These are phyloP conservation scores for Raddia distichophylla DNA, from an alignment of 176 grass and related monocot species.

Conservation along the genomic window DNA sequence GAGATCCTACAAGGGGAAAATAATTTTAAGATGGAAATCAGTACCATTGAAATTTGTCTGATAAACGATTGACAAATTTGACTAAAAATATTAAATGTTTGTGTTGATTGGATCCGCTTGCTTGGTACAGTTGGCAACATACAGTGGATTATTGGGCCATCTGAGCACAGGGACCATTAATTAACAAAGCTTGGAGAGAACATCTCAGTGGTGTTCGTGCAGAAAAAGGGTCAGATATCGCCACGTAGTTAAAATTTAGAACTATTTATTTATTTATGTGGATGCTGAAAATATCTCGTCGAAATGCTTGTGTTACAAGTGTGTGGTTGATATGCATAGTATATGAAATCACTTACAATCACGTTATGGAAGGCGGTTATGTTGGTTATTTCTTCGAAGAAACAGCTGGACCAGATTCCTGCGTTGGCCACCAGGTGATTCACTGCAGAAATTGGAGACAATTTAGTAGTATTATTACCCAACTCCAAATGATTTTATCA, in stretches of 20 bases:
- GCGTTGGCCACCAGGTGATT: conserved; percentile 92
- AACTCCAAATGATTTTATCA: neutral
- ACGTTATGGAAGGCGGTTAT: conserved; percentile 77
- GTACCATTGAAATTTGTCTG: neutral
- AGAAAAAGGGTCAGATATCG: neutral
- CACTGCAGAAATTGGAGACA: conserved; percentile 44
- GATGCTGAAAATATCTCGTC: neutral
- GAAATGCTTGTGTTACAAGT: neutral
- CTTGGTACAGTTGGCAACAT: neutral
- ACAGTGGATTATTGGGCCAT: neutral
- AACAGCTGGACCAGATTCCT: conserved; percentile 78
- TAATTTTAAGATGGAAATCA: neutral
- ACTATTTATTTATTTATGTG: neutral
- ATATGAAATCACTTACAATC: conserved; percentile 47
- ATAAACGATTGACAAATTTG: neutral
- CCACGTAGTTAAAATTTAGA: neutral
- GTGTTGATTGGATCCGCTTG: neutral
- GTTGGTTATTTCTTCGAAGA: conserved; percentile 88
- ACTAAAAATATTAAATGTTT: neutral
- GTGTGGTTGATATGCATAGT: neutral
- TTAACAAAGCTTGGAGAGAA: neutral
- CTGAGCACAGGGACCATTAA: neutral
- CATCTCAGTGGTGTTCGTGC: neutral
- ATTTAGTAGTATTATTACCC: neutral
- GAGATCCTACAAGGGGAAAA: conserved; percentile 54